Evolutionary conservation across 2,329 filamentous ascomycete genomes (phyloP), one percentile per base, ranked within the genome.

Genomic region (Lecanoromycetidae sp.): DNA sequence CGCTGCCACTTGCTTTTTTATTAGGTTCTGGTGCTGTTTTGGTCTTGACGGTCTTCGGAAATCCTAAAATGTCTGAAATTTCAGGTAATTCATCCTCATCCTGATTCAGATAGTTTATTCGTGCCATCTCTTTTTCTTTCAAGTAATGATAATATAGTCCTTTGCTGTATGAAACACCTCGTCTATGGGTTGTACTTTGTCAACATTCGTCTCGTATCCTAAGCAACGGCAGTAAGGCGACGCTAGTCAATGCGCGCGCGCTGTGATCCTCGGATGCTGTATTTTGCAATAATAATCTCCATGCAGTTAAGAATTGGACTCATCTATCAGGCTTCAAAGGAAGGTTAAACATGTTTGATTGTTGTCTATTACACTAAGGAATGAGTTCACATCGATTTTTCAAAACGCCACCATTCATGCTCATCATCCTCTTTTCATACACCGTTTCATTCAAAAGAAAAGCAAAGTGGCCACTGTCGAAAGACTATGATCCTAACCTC

Each of bases 21-120:
- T 27, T 9, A 29, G 26, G 9, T 19, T 36, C 23, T 8, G 9
- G 5, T 5, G 17, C 34, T 23, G 19, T 22, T 39, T 9, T 46
- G n/a, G n/a, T 43, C 13, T 5, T 17, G 25, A 35, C 35, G 15
- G 27, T 20, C 20, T 10, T 41, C 13, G 10, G 23, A 13, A 25
- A 17, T 8, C 23, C n/a, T 22, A 65, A 55, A 4, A 68, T 52
- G 4, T 56, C 57, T 10, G 57, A 57, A 4, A 61, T 40, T 38
- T 61, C 57, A 0, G 61, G 61, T 13, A 61, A 51, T 4, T 60
- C 59, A 5, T 56, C 45, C 19, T 51, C 45, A 20, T 43, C 34
- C 4, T 51, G 52, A 19, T 54, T 52, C 1, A 53, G 50, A 13
- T 52, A 52, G 27, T 56, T 39, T 1, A 50, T 17, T 42, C 26